These are phyloP conservation scores for Sporothrix pallida DNA, from an alignment of 2,329 filamentous ascomycete genomes.

Conservation along the genomic window DNA sequence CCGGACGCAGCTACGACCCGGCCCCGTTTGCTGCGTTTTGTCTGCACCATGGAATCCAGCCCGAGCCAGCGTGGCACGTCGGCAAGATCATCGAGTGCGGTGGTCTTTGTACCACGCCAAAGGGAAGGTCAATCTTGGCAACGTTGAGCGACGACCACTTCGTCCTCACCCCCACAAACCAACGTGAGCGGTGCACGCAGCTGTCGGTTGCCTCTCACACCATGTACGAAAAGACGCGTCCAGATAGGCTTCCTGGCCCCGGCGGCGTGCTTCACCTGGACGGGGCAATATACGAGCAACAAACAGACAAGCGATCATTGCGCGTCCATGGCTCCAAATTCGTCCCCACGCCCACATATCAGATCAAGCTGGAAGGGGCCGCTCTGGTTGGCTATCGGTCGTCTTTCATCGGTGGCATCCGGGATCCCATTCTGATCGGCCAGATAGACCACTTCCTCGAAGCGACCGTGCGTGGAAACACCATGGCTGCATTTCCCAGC, in stretches of 20 bases:
- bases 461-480: background rate
- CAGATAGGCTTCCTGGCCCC: conserved; percentile 56
- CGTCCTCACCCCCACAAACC: conserved; percentile 52
- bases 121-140: conserved; percentile 50
- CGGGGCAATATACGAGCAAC: conserved; percentile 50
- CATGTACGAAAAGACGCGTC: conserved; percentile 60
- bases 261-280: conserved; percentile 55
- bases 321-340: conserved; percentile 51
- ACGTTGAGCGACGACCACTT: conserved; percentile 53
- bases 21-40: conserved; percentile 49
- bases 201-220: conserved; percentile 58
- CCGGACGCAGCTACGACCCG: conserved; percentile 52
- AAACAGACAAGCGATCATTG: conserved; percentile 47
- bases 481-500: conserved; percentile 52
- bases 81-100: conserved; percentile 63
- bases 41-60: conserved; percentile 37
- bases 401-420: conserved; percentile 53
- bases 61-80: conserved; percentile 55
- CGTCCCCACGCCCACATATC: conserved; percentile 46
- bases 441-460: conserved; percentile 39
- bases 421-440: conserved; percentile 54
- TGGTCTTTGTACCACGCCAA: conserved; percentile 54
- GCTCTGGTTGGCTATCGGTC: conserved; percentile 50
- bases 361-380: conserved; percentile 57
- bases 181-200: conserved; percentile 51